These are phyloP conservation scores for Talaromyces marneffei DNA, from an alignment of 2,329 filamentous ascomycete genomes.

Conservation along the genomic window DNA sequence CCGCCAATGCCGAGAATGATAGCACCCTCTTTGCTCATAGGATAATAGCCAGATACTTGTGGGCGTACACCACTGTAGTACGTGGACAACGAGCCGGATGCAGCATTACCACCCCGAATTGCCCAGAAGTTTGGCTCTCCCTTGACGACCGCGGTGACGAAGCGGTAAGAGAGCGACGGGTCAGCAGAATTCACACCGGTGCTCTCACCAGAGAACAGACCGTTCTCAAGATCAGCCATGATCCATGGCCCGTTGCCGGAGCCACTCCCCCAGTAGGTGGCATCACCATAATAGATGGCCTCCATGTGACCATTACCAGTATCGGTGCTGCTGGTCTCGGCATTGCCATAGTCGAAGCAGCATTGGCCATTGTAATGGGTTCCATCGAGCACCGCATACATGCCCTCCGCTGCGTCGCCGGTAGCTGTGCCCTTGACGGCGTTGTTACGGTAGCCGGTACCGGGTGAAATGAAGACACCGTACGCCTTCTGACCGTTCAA, in stretches of 20 bases:
- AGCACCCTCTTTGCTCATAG: conserved; percentile 11
- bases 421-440: conserved; percentile 1
- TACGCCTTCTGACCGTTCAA: conserved; percentile 11
- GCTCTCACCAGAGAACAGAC: conserved; percentile 5
- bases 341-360: conserved; percentile 13
- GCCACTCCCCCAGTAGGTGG: conserved; percentile 1
- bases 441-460: conserved; percentile 11
- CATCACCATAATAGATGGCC: conserved; percentile 10
- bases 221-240: conserved; percentile 12
- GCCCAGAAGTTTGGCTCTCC: conserved; percentile 5
- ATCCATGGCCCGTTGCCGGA: conserved; percentile 10
- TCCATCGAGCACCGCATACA: conserved; percentile 11
- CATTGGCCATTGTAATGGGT: conserved; percentile 10
- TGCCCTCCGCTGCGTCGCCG: conserved; percentile 3
- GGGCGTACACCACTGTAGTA: conserved; percentile 9
- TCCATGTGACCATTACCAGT: conserved; percentile 12
- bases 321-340: conserved; percentile 10
- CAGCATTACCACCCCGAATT: conserved; percentile 9
- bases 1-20: conserved; percentile 12
- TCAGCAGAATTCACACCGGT: background rate
- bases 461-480: conserved; percentile 11
- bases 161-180: conserved; percentile 6
- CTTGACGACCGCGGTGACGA: conserved; percentile 9
- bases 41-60: conserved; percentile 3
- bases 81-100: conserved; percentile 4